Evolutionary conservation across 192 early-diverging fungal species (phyloP), one percentile per base, ranked within the genome.

Genomic region (Backusella parvicylindrica): DNA sequence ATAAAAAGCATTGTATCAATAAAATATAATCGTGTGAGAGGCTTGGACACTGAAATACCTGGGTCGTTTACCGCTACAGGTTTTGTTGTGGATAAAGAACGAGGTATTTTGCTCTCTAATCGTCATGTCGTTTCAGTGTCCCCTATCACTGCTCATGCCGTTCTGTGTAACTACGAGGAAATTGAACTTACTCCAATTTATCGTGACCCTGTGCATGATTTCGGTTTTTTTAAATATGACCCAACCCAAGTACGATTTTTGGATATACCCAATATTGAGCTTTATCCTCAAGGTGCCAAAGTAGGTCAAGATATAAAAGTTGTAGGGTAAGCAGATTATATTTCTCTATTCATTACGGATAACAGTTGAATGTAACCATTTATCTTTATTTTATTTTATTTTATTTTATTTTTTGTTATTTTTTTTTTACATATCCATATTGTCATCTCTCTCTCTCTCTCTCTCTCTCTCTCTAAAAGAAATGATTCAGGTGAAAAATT

Each of bases 121-220:
- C 84, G 91, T 12, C 93, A 94, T 79, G 93, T 94, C 13, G 91
- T 93, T 3, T 89, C 88, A 5, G 82, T 90, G 9, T 89, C 89
- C 0, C 93, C 93, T 2, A 88, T 91, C 70, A 85, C 90, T 23
- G 91, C 88, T 32, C 85, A 90, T 69, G 92, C 89, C 18, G 77
- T 92, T n/a, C 85, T 92, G 70, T 84, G 88, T 74, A 90, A 94
- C 72, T 89, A 91, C 65, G 92, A 94, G 76, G 92, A 92, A 47
- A 86, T 93, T 35, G 89, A 88, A 35, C 83, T 92, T 32, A 81
- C 83, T 18, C 89, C 91, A 15, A 88, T 94, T 33, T 94, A 93
- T 73, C 91, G 92, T 64, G 93, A 94, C 69, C 93, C 93, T 0
- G 85, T 94, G 50, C 93, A 95, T 75, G 93, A 95, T 82, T 95